Evolutionary conservation across 1,284 basidiomycete genomes (phyloP).

Genomic region (Pholiota adiposa): DNA sequence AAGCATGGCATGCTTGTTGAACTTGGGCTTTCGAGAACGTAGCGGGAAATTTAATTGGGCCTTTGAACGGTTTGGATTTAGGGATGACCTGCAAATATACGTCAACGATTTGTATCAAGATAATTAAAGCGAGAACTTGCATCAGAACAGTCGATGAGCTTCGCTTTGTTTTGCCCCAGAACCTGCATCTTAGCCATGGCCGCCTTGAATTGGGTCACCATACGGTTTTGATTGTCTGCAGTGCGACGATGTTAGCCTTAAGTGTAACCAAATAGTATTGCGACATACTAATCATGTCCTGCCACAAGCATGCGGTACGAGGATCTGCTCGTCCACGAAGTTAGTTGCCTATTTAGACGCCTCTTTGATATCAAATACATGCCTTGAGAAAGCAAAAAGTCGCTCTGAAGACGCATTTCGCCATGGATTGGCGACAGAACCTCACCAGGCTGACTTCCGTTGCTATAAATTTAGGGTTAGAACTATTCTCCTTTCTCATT

Average conservation of each 20-base stretch:
- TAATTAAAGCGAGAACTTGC: neutral
- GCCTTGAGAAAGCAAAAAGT: conserved; percentile 26
- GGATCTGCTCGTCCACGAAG: conserved; percentile 9
- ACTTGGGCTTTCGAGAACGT: conserved; percentile 18
- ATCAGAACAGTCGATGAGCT: conserved; percentile 32
- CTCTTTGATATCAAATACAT: too few relatives aligned
- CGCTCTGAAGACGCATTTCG: conserved; percentile 30
- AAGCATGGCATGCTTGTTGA: conserved; percentile 3
- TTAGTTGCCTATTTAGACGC: too few relatives aligned
- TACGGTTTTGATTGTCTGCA: conserved; percentile 29
- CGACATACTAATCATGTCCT: conserved; percentile 21
- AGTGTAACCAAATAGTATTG: too few relatives aligned
- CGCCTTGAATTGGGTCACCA: conserved; percentile 29
- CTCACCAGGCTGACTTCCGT: conserved; percentile 19
- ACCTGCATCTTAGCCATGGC: conserved; percentile 32
- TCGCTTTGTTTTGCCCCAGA: conserved; percentile 25
- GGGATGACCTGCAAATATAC: conserved; percentile 18
- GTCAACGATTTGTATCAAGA: neutral
- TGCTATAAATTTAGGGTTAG: conserved; percentile 4
- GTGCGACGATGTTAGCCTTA: neutral
- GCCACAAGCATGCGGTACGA: conserved; percentile 29
- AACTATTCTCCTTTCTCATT: neutral
- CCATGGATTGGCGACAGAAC: conserved; percentile 23
- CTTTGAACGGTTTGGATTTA: conserved; percentile 5
- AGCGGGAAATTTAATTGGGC: conserved; percentile 20